These are phyloP conservation scores for Tricholoma bakamatsutake DNA, from an alignment of 768 basidiomycete species.

Conservation along the genomic window DNA sequence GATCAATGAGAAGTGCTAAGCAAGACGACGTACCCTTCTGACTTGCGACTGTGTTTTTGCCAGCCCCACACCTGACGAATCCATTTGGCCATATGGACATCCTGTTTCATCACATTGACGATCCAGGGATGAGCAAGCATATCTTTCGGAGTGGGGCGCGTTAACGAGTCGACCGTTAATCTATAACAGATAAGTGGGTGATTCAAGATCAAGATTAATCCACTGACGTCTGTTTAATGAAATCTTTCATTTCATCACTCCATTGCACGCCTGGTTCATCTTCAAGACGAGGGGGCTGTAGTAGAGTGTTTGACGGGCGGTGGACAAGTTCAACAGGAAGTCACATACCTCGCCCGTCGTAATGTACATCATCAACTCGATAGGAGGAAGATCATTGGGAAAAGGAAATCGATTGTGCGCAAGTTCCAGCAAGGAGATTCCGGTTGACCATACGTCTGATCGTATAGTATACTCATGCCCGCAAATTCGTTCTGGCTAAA, in stretches of 20 bases:
- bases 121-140: slow-evolving; percentile 87
- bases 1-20: neutral
- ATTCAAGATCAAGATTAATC: neutral
- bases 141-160: slow-evolving; percentile 76
- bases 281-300: slow-evolving; percentile 74
- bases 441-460: slow-evolving; percentile 98
- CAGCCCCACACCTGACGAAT: slow-evolving; percentile 82
- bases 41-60: slow-evolving; percentile 43
- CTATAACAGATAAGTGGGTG: slow-evolving; percentile 7
- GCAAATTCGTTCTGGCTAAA: slow-evolving; percentile 87
- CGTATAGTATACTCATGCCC: slow-evolving; percentile 91
- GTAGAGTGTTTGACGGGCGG: slow-evolving; percentile 10
- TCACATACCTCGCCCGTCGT: slow-evolving; percentile 65
- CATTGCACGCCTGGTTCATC: slow-evolving; percentile 68
- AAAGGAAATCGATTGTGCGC: slow-evolving; percentile 95
- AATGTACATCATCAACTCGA: slow-evolving; percentile 91
- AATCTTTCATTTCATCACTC: slow-evolving; percentile 87
- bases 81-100: slow-evolving; percentile 88
- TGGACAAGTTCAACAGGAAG: slow-evolving; percentile 2
- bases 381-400: slow-evolving; percentile 85
- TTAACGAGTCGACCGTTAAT: slow-evolving; percentile 52
- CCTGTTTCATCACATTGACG: slow-evolving; percentile 64
- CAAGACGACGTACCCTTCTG: slow-evolving; percentile 38
- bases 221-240: slow-evolving; percentile 78
- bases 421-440: slow-evolving; percentile 90